Conservation (phyloP, 768 basidiomycete genomes). For the Boletus tylopilopsis region DNA sequence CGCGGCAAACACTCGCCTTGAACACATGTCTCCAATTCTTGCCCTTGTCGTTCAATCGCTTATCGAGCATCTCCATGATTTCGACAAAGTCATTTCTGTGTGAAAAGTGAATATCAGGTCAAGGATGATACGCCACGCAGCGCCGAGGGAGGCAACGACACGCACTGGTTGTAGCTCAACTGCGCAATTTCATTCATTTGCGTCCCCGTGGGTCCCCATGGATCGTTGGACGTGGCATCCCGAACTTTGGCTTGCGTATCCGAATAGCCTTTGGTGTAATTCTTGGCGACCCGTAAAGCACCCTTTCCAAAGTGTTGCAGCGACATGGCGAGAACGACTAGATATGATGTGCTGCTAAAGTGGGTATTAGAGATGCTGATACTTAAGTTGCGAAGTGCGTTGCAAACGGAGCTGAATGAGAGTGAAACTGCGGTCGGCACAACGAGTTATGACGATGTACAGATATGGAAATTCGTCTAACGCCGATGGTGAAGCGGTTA, state of each 20-base stretch:
- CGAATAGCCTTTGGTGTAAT: slow-evolving; percentile 95
- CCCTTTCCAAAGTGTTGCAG: slow-evolving; percentile 82
- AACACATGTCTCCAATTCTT: slow-evolving; percentile 99
- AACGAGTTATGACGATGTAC: slow-evolving; percentile 1
- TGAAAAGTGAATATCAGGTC: neutral
- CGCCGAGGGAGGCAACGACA: neutral
- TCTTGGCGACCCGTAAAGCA: slow-evolving; percentile 86
- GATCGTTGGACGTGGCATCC: slow-evolving; percentile 96
- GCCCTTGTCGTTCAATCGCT: slow-evolving; percentile 96
- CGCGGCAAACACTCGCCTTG: slow-evolving; percentile 58
- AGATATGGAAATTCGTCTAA: neutral
- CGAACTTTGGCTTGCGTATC: slow-evolving; percentile 94
- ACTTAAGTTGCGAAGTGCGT: slow-evolving; percentile 8
- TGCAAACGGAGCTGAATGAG: slow-evolving; percentile 18
- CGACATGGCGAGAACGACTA: slow-evolving; percentile 33
- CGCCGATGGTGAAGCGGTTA: slow-evolving; percentile 86
- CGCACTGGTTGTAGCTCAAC: slow-evolving; percentile 94
- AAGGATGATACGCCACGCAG: neutral
- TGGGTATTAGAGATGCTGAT: slow-evolving; percentile 12
- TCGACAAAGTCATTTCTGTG: slow-evolving; percentile 91
- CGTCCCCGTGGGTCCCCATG: slow-evolving; percentile 95
- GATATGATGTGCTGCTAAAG: neutral
- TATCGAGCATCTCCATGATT: slow-evolving; percentile 99
- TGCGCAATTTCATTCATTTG: slow-evolving; percentile 99
- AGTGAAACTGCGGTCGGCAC: slow-evolving; percentile 10